phyloP scores from a whole-genome alignment of 306 rosid species.

The Rubus parviflorus region DNA sequence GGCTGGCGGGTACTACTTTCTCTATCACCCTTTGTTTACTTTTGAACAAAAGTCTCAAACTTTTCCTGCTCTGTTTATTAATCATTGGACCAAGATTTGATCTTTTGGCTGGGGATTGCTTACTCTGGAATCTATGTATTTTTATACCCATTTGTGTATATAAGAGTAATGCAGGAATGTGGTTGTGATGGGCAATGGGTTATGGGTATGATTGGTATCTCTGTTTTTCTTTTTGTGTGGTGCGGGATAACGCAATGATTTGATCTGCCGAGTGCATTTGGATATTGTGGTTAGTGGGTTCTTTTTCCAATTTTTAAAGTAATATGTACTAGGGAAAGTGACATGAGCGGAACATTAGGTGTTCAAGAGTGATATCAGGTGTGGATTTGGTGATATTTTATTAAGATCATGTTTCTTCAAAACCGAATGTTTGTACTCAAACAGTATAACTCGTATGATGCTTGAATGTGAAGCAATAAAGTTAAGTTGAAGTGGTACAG shows the following conservation, averaged over 20 bases:
- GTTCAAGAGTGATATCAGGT: background rate
- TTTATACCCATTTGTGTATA: background rate
- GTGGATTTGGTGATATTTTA: constrained; percentile 9
- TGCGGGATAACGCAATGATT: constrained; percentile 12
- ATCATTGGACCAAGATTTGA: constrained; percentile 29
- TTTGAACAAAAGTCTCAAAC: background rate
- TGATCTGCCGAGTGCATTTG: constrained; percentile 3
- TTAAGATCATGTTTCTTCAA: background rate
- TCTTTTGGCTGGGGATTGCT: constrained; percentile 25
- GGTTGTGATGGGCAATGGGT: constrained; percentile 6
- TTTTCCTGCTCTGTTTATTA: background rate
- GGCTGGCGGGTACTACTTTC: constrained; percentile 73
- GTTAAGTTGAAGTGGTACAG: background rate
- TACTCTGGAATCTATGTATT: constrained; percentile 4
- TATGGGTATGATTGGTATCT: constrained; percentile 5
- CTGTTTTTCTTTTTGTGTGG: background rate
- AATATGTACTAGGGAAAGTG: background rate
- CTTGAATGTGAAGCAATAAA: constrained; percentile 14
- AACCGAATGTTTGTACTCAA: background rate
- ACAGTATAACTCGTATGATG: background rate
- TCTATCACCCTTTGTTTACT: background rate
- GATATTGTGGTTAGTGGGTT: background rate
- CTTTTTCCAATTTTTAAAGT: background rate
- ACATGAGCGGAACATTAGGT: background rate
- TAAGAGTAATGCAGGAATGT: constrained; percentile 2